phyloP scores from a whole-genome alignment of 345 rosid species.

The Gossypium rotundifolium region DNA sequence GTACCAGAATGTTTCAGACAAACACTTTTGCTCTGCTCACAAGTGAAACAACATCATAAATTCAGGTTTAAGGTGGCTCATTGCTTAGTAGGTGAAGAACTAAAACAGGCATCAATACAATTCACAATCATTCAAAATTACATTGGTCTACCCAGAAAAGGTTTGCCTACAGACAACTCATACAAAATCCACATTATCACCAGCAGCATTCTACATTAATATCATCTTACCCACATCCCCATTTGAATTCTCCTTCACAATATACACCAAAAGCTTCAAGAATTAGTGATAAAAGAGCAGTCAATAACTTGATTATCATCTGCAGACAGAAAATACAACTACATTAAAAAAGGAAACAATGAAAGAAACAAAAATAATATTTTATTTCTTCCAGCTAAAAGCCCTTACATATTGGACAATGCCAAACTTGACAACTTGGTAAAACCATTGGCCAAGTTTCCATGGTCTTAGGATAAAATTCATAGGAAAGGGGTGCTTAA shows the following conservation, averaged over 20 bases:
- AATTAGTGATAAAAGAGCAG: conserved; percentile 75
- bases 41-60: background rate
- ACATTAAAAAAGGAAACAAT: conserved; percentile 13
- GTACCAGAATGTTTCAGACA: background rate
- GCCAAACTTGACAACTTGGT: conserved; percentile 91
- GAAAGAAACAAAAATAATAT: conserved; percentile 1
- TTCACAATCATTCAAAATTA: background rate
- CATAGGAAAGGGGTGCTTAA: conserved; percentile 86
- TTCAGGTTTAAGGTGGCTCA: background rate
- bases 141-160: background rate
- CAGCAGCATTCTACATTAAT: background rate
- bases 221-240: conserved; percentile 79
- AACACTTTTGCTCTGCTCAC: background rate
- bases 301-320: conserved; percentile 88
- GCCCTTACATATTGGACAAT: conserved; percentile 96
- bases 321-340: conserved; percentile 33
- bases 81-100: background rate
- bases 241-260: conserved; percentile 94
- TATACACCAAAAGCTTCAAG: conserved; percentile 86
- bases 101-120: background rate
- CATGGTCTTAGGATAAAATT: conserved; percentile 70
- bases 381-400: conserved; percentile 16
- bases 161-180: background rate
- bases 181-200: background rate
- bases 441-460: conserved; percentile 93